Percentiles rank a stretch among this genome's conserved stretches.
These are phyloP conservation scores for Mortierella sp. DNA, from an alignment of 371 early-diverging fungal species.

Conservation along the genomic window DNA sequence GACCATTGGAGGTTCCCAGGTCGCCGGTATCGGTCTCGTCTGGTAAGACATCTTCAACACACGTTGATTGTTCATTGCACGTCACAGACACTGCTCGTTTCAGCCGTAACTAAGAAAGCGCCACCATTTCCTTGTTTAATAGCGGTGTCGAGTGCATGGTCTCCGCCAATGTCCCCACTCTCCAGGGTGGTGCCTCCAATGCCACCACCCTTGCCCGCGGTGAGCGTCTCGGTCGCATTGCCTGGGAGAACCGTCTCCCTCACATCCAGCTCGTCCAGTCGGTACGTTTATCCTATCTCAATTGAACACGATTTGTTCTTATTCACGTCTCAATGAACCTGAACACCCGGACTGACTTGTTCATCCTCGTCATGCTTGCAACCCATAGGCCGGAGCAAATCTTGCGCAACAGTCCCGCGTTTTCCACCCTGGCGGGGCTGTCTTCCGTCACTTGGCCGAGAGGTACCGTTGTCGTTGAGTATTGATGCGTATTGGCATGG, in stretches of 20 bases:
- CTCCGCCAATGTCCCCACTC: conserved; percentile 75
- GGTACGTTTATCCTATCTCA: conserved; percentile 19
- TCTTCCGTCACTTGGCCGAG: conserved; percentile 75
- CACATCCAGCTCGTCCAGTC: conserved; percentile 71
- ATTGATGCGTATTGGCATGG: not conserved
- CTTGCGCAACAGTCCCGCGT: conserved; percentile 80
- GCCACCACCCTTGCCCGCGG: conserved; percentile 70
- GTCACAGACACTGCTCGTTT: not conserved
- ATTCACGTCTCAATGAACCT: not conserved
- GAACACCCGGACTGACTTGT: not conserved
- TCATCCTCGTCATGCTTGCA: not conserved
- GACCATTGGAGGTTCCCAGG: conserved; percentile 79
- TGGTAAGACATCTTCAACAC: conserved; percentile 58
- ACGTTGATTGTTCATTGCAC: not conserved
- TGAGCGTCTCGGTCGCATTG: conserved; percentile 70
- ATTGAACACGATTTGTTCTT: no score
- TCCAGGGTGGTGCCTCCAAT: conserved; percentile 74
- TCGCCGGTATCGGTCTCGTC: conserved; percentile 80
- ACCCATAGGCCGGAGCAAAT: conserved; percentile 78
- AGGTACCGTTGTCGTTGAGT: conserved; percentile 53
- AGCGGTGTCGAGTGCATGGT: conserved; percentile 79
- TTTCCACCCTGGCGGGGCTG: conserved; percentile 81
- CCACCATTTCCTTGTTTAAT: not conserved
- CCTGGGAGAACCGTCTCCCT: conserved; percentile 72
- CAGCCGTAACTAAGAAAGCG: not conserved